Conservation (phyloP, 2,329 filamentous ascomycete species). For the Rutstroemia sp. region DNA sequence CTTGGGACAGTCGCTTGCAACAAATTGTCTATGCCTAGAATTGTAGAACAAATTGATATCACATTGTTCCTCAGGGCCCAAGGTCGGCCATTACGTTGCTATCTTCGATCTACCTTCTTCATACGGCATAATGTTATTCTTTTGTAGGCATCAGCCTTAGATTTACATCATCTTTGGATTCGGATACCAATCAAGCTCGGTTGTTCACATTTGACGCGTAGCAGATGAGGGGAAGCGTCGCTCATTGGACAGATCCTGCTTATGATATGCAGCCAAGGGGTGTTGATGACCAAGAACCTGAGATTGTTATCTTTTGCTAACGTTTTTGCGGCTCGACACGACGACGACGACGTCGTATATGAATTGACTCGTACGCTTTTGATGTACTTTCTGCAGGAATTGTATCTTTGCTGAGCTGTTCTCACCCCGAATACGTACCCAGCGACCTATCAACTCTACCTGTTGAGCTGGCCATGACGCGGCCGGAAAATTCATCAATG, state of each 20-base stretch:
- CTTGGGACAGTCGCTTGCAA: not conserved
- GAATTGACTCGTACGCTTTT: not conserved
- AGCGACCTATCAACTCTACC: too few relatives aligned
- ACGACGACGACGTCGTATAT: not conserved
- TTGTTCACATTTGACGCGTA: not conserved
- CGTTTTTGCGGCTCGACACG: not conserved
- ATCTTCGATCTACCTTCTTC: too few relatives aligned
- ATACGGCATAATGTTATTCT: too few relatives aligned
- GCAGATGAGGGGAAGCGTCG: not conserved
- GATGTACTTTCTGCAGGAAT: not conserved
- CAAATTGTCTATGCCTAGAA: not conserved
- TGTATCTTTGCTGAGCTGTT: not conserved
- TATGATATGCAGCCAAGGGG: not conserved
- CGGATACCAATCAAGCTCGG: not conserved
- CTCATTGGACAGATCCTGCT: not conserved
- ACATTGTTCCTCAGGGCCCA: too few relatives aligned
- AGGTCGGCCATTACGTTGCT: too few relatives aligned
- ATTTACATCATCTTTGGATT: too few relatives aligned
- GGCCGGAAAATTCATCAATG: conserved; percentile 22
- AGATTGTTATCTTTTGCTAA: not conserved
- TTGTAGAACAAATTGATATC: not conserved
- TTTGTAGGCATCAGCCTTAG: too few relatives aligned
- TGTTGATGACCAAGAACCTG: too few relatives aligned
- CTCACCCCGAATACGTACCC: not conserved
- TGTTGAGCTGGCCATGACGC: not conserved